Percentiles rank a stretch among this genome's conserved stretches.
Evolutionary conservation across 495 filamentous ascomycete species (phyloP).

Genomic region (Penicillium fimorum): DNA sequence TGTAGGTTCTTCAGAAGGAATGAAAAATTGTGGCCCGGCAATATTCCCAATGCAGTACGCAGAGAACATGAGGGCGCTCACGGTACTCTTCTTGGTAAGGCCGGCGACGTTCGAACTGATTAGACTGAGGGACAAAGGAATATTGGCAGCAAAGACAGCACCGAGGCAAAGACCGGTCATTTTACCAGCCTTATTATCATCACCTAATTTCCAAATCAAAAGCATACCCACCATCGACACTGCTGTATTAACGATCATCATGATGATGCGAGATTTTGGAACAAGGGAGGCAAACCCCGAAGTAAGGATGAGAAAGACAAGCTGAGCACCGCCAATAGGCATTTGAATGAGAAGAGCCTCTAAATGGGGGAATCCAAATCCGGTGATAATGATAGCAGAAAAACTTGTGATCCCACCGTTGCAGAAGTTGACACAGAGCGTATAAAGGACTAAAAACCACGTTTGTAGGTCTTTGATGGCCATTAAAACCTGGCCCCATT

Average conservation of each 20-base stretch:
- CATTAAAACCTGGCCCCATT: slow-evolving; percentile 53
- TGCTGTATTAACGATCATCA: slow-evolving; percentile 34
- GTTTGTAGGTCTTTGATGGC: slow-evolving; percentile 52
- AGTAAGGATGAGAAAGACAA: slow-evolving; percentile 37
- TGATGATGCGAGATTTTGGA: slow-evolving; percentile 27
- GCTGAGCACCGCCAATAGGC: slow-evolving; percentile 36
- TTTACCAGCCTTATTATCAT: slow-evolving; percentile 48
- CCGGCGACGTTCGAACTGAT: slow-evolving; percentile 62
- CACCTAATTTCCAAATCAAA: slow-evolving; percentile 56
- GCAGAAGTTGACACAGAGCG: slow-evolving; percentile 41
- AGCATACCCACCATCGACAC: slow-evolving; percentile 53
- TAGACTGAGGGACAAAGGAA: slow-evolving; percentile 54
- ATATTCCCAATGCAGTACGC: slow-evolving; percentile 43
- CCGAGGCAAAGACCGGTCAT: slow-evolving; percentile 57
- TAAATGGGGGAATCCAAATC: slow-evolving; percentile 41
- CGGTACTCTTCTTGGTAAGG: slow-evolving; percentile 61
- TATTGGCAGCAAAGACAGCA: slow-evolving; percentile 50
- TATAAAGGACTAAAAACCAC: slow-evolving; percentile 44
- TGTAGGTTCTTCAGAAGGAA: slow-evolving; percentile 31
- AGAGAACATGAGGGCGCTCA: slow-evolving; percentile 40
- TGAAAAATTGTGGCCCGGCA: slow-evolving; percentile 39
- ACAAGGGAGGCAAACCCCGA: slow-evolving; percentile 33
- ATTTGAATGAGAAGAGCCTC: slow-evolving; percentile 39
- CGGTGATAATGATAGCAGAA: slow-evolving; percentile 38
- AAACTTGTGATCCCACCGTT: slow-evolving; percentile 49